Evolutionary conservation across 2,329 filamentous ascomycete species (phyloP).

Genomic region (Calonectria pseudoreteaudii): DNA sequence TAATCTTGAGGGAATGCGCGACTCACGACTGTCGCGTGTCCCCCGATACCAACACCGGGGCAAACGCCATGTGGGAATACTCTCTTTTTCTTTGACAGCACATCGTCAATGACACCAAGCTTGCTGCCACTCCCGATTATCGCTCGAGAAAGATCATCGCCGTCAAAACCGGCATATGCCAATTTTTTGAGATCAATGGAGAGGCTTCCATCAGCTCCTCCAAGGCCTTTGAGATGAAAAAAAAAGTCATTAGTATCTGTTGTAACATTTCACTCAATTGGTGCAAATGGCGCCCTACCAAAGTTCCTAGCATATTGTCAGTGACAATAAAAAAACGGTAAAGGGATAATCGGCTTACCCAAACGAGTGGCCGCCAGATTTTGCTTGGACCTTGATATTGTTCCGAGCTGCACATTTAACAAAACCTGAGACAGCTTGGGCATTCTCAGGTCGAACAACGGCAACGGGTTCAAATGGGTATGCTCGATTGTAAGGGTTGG

Average conservation of each 20-base stretch:
- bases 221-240: neutral
- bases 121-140: neutral
- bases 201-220: neutral
- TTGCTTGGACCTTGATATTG: neutral
- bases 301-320: neutral
- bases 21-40: slow-evolving; percentile 6
- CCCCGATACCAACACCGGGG: neutral
- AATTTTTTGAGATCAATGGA: neutral
- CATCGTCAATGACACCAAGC: neutral
- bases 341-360: neutral
- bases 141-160: neutral
- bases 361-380: neutral
- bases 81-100: neutral
- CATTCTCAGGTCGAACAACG: neutral
- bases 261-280: neutral
- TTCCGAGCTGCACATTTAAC: neutral
- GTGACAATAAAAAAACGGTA: neutral
- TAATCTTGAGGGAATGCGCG: too few relatives aligned
- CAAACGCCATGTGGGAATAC: slow-evolving; percentile 2
- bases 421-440: neutral
- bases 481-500: neutral
- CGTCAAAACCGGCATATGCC: neutral
- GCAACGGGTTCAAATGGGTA: neutral
- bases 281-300: neutral
- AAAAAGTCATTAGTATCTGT: too few relatives aligned